These are phyloP conservation scores for Cyphellophora attinorum DNA, from an alignment of 2,329 filamentous ascomycete species.

Conservation along the genomic window DNA sequence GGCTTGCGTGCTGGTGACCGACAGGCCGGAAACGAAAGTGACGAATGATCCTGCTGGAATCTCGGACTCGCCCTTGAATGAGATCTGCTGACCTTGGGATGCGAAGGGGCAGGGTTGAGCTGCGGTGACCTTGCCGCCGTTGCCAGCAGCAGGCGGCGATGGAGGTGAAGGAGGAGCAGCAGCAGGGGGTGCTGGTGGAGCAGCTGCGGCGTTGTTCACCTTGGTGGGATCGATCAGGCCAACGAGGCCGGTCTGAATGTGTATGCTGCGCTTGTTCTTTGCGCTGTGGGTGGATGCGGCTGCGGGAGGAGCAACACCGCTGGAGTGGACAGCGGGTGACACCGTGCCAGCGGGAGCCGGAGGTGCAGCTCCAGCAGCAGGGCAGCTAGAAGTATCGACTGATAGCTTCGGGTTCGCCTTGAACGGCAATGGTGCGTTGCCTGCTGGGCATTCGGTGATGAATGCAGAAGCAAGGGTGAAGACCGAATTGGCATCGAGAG, in stretches of 20 bases:
- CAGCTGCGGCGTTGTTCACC: neutral
- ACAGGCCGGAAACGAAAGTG: conserved; percentile 16
- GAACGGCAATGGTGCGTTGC: conserved; percentile 51
- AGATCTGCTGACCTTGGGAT: neutral
- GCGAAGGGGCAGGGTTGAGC: neutral
- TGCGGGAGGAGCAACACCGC: neutral
- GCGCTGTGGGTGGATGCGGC: neutral
- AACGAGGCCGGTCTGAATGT: neutral
- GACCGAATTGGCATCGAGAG: conserved; percentile 58
- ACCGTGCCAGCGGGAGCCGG: conserved; percentile 3
- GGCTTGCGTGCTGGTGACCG: conserved; percentile 10
- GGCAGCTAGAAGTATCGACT: conserved; percentile 7
- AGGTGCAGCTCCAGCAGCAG: neutral
- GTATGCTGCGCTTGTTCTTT: neutral
- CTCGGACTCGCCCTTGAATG: neutral
- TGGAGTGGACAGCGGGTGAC: neutral
- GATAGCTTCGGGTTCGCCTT: conserved; percentile 49
- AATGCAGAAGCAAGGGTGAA: conserved; percentile 66
- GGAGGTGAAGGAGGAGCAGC: conserved; percentile 2
- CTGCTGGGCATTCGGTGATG: conserved; percentile 60
- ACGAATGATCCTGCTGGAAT: conserved; percentile 7
- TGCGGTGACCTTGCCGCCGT: neutral
- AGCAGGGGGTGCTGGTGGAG: conserved; percentile 1
- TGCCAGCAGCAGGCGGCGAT: neutral
- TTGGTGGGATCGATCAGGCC: neutral